Evolutionary conservation across 169 alveolate species (phyloP).

Genomic region (Eimeria maxima): DNA sequence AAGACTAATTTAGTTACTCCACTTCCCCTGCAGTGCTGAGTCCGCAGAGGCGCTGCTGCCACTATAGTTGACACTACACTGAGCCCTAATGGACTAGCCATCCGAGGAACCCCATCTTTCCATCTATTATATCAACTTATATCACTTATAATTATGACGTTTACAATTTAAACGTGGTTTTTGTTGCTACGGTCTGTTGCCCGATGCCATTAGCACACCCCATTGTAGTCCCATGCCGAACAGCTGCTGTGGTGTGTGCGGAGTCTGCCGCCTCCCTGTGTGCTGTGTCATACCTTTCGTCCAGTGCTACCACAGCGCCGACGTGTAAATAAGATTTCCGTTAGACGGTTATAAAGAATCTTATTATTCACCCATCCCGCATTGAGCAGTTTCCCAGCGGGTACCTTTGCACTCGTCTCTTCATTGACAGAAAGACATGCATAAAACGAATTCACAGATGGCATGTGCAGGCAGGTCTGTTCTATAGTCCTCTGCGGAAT

Average conservation of each 20-base stretch:
- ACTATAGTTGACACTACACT: neutral
- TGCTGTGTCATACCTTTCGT: slow-evolving; percentile 13
- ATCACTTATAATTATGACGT: neutral
- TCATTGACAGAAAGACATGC: slow-evolving; percentile 53
- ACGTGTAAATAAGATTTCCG: neutral
- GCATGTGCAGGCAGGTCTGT: slow-evolving; percentile 55
- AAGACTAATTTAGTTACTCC: neutral
- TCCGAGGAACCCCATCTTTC: neutral
- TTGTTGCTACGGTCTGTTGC: neutral
- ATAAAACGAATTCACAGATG: slow-evolving; percentile 16
- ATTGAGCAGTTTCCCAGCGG: slow-evolving; percentile 29
- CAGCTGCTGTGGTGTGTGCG: slow-evolving; percentile 48
- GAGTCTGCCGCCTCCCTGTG: slow-evolving; percentile 34
- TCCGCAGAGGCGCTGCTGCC: neutral
- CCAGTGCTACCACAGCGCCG: slow-evolving; percentile 3
- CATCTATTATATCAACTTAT: neutral
- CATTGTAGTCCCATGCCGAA: neutral
- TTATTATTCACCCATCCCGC: slow-evolving; percentile 24
- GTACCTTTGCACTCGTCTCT: slow-evolving; percentile 51
- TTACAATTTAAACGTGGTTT: neutral
- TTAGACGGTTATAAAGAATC: neutral
- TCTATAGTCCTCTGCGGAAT: neutral
- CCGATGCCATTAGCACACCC: neutral
- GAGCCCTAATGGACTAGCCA: neutral
- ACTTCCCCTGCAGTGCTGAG: neutral